Base-by-base conservation (phyloP, 306 rosid genomes). In the Abrus precatorius region DNA sequence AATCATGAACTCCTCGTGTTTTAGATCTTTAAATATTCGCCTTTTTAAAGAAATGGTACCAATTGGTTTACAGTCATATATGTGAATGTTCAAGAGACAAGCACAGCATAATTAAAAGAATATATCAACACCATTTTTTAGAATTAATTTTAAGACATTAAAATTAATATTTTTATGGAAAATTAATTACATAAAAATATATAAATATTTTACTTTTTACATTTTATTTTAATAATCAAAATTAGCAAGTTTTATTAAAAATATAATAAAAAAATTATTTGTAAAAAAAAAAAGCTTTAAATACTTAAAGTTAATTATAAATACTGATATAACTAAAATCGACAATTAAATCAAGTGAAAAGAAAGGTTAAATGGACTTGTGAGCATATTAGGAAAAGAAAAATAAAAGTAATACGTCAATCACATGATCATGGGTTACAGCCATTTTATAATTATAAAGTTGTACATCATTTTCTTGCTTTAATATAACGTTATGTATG, bases 341-440 rank as follows among this genome's bases (percentile, higher is more conserved):
- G 20, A 20, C 20, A 20, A 56, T 55, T 53, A 48, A 65, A 67
- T 2, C 33, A 69, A 74, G 28, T 27, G 14, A 38, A 44, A 67
- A 54, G n/a, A 33, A 29, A 34, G 34, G 9, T 74, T 55, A 66
- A 81, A 55, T 81, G 34, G 47, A 60, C 76, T 74, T 45, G 33
- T n/a, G 9, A 64, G 68, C 60, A 40, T 41, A 7, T 28, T 50
- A 36, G 56, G 44, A 41, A 61, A 50, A 62, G 12, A 36, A 56
- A 67, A 66, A 73, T 44, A 20, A 56, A 56, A 30, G 20, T 28
- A 40, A 6, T 7, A 43, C 45, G 57, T 67, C 71, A 56, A 45
- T 68, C 72, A 56, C 64, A 49, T 82, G 29, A 71, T 62, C 5
- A 62, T 82, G 77, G 56, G 20, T 75, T 82, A 59, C 85, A 59